Evolutionary conservation across 306 rosid genomes (phyloP).

Genomic region (Pyrus bretschneideri): DNA sequence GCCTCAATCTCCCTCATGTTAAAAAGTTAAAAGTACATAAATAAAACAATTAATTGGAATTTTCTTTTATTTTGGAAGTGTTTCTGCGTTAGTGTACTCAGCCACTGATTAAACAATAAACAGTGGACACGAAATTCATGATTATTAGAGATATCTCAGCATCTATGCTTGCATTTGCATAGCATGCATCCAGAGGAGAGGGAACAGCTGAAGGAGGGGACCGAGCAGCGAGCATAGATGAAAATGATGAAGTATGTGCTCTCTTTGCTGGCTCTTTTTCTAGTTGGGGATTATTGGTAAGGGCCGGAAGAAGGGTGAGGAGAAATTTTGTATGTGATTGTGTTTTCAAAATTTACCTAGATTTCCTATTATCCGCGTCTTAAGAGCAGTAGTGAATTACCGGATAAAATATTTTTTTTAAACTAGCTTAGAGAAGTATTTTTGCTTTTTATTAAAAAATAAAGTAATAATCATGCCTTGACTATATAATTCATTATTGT

Average conservation of each 20-base stretch:
- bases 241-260: constrained; percentile 30
- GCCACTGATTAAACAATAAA: constrained; percentile 11
- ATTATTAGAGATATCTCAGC: constrained; percentile 10
- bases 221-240: constrained; percentile 22
- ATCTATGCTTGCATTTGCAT: not conserved
- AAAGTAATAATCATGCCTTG: no score
- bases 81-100: not conserved
- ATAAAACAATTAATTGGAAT: not conserved
- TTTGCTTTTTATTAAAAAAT: no score
- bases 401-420: no score
- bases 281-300: constrained; percentile 14
- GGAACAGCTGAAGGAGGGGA: constrained; percentile 26
- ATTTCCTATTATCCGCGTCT: not conserved
- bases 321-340: not conserved
- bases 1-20: not conserved
- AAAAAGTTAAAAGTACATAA: not conserved
- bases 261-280: constrained; percentile 46
- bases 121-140: constrained; percentile 66
- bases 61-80: not conserved
- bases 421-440: no score
- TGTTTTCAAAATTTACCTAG: not conserved
- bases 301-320: constrained; percentile 13
- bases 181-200: not conserved
- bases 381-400: no score
- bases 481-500: no score